phyloP scores from a whole-genome alignment of 2,329 filamentous ascomycete genomes.

The Colletotrichum spaethianum region DNA sequence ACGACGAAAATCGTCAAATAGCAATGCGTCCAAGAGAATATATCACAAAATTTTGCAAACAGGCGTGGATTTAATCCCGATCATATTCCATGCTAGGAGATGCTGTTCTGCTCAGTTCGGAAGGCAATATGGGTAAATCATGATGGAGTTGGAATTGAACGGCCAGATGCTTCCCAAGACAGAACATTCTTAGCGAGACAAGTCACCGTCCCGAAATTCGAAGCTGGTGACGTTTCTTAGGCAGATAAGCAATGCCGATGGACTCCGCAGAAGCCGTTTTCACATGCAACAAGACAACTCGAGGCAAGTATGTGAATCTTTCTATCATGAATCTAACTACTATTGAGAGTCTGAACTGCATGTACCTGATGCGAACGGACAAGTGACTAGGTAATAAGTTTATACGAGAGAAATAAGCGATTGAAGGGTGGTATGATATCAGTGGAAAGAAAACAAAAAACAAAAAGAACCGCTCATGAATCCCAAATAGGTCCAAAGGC shows the following conservation, averaged over 20 bases:
- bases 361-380: neutral
- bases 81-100: neutral
- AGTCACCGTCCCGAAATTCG: no score
- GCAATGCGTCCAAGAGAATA: neutral
- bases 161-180: neutral
- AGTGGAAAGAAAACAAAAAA: neutral
- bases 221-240: neutral
- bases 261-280: neutral
- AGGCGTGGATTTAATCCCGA: neutral
- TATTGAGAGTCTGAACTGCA: neutral
- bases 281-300: neutral
- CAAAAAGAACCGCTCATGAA: slow-evolving; percentile 47
- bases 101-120: neutral
- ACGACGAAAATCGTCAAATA: neutral
- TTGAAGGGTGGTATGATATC: neutral
- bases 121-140: neutral
- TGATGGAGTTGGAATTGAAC: neutral
- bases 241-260: no score
- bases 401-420: neutral
- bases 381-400: neutral
- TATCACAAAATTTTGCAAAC: neutral
- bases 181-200: neutral
- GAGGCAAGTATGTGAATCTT: no score
- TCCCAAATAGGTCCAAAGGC: slow-evolving; percentile 85
- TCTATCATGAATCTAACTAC: neutral